Percentiles rank a stretch among this genome's conserved stretches.
Conservation (phyloP, 2,329 filamentous ascomycete species). For the Fusarium algeriense region DNA sequence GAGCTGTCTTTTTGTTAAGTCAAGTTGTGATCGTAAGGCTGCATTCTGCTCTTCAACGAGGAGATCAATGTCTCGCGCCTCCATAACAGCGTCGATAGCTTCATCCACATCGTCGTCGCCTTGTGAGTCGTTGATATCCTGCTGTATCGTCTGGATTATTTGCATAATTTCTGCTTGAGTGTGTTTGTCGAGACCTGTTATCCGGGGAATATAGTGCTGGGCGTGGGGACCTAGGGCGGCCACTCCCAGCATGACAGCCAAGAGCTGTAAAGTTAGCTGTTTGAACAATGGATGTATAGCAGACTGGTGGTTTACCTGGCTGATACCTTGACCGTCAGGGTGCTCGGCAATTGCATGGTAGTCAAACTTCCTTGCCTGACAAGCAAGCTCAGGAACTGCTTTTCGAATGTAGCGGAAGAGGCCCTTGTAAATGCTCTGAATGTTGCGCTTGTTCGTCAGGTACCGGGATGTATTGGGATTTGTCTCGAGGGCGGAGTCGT, state of each 20-base stretch:
- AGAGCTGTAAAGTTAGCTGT: constrained; percentile 58
- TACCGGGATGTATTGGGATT: constrained; percentile 58
- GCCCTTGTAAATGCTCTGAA: constrained; percentile 67
- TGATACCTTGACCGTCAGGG: constrained; percentile 66
- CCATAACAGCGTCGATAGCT: constrained; percentile 56
- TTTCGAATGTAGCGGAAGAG: constrained; percentile 68
- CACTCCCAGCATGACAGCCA: constrained; percentile 72
- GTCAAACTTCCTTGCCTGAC: constrained; percentile 65
- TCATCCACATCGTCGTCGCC: constrained; percentile 57
- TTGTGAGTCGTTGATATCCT: constrained; percentile 52
- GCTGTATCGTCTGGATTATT: constrained; percentile 58
- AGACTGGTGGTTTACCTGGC: constrained; percentile 56
- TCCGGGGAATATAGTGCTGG: constrained; percentile 63
- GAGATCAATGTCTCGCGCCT: constrained; percentile 65
- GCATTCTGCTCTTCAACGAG: constrained; percentile 69
- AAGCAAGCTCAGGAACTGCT: constrained; percentile 63
- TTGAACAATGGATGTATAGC: background rate
- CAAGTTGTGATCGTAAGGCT: constrained; percentile 63
- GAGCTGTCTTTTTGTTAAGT: constrained; percentile 66
- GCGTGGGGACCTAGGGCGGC: constrained; percentile 71
- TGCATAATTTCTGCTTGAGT: constrained; percentile 61
- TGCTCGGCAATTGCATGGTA: constrained; percentile 70
- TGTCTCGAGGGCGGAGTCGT: constrained; percentile 65
- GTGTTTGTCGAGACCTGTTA: constrained; percentile 57
- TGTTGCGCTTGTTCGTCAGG: constrained; percentile 63